A percentile compares a stretch with the other conserved stretches of the same genome.
Conservation (phyloP, 306 rosid species). For the Vicia faba region DNA sequence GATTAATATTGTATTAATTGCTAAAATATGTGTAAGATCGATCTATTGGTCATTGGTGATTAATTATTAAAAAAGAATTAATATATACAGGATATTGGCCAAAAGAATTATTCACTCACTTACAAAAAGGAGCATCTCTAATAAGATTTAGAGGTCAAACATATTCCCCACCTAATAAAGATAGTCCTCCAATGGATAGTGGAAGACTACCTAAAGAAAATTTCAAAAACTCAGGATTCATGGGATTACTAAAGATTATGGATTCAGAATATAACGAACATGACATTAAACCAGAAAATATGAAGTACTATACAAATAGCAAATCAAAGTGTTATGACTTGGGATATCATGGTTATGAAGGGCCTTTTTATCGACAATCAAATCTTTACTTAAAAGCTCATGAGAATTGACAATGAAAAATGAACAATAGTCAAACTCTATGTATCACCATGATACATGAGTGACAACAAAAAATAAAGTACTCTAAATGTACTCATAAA, state of each 20-base stretch:
- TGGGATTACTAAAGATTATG: not conserved
- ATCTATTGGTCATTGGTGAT: constrained; percentile 6
- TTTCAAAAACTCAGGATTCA: not conserved
- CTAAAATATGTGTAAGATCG: not conserved
- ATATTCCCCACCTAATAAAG: not conserved
- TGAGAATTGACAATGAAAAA: too few species aligned
- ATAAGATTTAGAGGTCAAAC: constrained; percentile 21
- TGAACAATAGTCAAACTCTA: too few species aligned
- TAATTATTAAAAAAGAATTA: not conserved
- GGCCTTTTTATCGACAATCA: not conserved
- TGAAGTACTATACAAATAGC: not conserved
- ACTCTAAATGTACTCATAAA: too few species aligned
- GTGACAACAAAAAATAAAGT: too few species aligned
- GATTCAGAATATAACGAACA: not conserved
- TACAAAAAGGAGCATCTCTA: not conserved
- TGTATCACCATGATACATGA: too few species aligned
- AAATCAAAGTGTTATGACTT: not conserved
- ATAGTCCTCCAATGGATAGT: constrained; percentile 29
- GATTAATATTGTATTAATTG: too few species aligned
- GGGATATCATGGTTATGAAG: not conserved
- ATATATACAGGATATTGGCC: constrained; percentile 2
- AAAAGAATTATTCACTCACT: not conserved
- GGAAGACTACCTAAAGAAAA: not conserved
- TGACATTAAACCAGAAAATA: not conserved
- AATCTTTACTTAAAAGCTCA: too few species aligned